Evolutionary conservation across 805 yeast genomes (phyloP), one percentile per base, ranked within the genome.

Genomic region (Kazachstania martiniae): DNA sequence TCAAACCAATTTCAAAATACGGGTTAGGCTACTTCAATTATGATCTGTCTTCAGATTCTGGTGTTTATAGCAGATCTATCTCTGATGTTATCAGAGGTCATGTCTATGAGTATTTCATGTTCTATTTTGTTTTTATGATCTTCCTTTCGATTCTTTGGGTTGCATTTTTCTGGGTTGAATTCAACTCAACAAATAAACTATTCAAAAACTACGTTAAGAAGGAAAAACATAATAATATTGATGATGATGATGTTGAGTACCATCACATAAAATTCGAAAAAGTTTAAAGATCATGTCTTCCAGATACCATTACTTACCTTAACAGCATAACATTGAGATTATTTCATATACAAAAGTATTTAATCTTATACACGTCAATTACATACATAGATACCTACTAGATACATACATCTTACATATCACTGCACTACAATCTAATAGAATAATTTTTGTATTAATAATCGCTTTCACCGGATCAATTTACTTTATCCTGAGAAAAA

Each of bases 21-120:
- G 62, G 62, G 6, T 35, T 57, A n/a, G 62, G 62, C 4, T 57
- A 41, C 29, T 49, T 51, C 39, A 57, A 55, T 32, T 56, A 57
- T 25, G 46, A 43, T 13, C 33, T 50, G 24, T 49, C 44, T 1
- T 19, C 42, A 4, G 38, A 42, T 5, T 38, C 40, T 10, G 52
- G 47, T 21, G 36, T 57, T 5, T 47, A 52, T 27, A 43, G 34
- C 7, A 37, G 37, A 4, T 46, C 52, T 6, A 26, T 34, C 23
- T 8, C 31, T 3, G 42, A 42, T 13, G 31, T 43, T 31, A 9
- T 48, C 18, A 41, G 51, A 13, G 39, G 44, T n/a, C 49, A 53
- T 24, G 6, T 56, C 3, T 44, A 44, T 28, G 44, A 40, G 5
- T 37, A 54, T 29, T 51, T 51, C 30, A 27, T 33, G 9, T 4